phyloP scores from a whole-genome alignment of 495 filamentous ascomycete genomes.

The Stereocaulon alpinum region DNA sequence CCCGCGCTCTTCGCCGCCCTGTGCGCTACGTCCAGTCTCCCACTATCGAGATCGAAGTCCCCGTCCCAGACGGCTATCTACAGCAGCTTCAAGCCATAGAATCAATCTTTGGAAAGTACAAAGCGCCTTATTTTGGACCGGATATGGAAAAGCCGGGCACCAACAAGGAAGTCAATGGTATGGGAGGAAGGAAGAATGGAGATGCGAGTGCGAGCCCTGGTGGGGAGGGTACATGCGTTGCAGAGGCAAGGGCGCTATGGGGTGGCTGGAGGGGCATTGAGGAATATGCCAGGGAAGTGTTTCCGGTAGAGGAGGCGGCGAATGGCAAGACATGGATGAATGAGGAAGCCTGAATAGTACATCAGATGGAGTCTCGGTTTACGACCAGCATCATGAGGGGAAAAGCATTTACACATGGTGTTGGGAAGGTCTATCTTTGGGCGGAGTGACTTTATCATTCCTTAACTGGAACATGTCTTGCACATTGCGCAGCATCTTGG shows the following conservation, averaged over 20 bases:
- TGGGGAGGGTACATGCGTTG: conserved; percentile 52
- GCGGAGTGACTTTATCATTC: no score
- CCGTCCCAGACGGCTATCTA: conserved; percentile 79
- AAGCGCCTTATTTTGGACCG: conserved; percentile 62
- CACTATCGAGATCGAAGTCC: conserved; percentile 69
- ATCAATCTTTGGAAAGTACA: conserved; percentile 47
- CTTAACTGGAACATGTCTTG: no score
- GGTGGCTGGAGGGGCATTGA: conserved; percentile 84
- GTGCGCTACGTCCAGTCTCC: conserved; percentile 67
- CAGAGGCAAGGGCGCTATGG: conserved; percentile 71
- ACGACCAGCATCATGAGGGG: no score
- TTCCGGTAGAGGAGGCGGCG: conserved; percentile 84
- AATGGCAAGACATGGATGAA: conserved; percentile 90
- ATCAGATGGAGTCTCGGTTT: no score
- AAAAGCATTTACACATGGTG: no score
- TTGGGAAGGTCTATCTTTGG: no score
- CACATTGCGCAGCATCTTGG: no score
- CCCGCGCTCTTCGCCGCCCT: conserved; percentile 62
- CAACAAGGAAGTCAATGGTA: conserved; percentile 23
- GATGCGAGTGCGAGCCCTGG: conserved; percentile 50
- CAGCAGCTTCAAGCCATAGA: conserved; percentile 72
- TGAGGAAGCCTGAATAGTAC: conserved; percentile 9
- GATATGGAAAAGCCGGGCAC: conserved; percentile 35
- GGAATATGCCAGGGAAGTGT: conserved; percentile 92
- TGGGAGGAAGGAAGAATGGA: conserved; percentile 39